phyloP scores from a whole-genome alignment of 192 early-diverging fungal species.

The Podila clonocystis region DNA sequence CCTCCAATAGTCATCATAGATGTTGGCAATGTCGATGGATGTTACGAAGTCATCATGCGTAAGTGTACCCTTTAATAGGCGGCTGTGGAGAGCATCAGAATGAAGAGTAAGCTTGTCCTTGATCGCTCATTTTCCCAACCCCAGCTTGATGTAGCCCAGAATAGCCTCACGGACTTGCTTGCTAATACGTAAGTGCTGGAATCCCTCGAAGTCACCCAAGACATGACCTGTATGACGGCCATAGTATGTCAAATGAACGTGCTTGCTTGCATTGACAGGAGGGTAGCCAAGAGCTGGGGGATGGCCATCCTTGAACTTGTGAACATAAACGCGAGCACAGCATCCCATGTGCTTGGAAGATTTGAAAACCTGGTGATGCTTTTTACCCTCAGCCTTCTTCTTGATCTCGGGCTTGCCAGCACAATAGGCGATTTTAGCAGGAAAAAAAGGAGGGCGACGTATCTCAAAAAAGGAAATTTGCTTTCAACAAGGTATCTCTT shows the following conservation, averaged over 20 bases:
- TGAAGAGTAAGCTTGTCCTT: conserved; percentile 4
- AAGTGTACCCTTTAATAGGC: background rate
- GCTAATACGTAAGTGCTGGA: background rate
- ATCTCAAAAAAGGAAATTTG: no score
- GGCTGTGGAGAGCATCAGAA: conserved; percentile 1
- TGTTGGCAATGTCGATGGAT: background rate
- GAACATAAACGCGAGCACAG: conserved; percentile 1
- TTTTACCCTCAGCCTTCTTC: background rate
- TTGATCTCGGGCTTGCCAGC: conserved; percentile 7
- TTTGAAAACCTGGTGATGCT: background rate
- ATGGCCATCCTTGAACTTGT: background rate
- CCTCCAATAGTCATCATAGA: no score
- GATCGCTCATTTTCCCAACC: background rate
- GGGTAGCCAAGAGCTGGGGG: background rate
- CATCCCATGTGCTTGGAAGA: background rate
- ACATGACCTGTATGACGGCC: background rate
- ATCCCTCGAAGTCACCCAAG: background rate
- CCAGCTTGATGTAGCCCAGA: no score
- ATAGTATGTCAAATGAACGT: background rate
- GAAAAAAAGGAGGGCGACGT: no score
- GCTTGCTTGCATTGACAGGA: background rate
- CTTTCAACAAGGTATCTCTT: no score
- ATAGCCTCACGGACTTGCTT: background rate
- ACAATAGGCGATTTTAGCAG: no score
- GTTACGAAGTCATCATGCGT: background rate